A percentile compares a stretch with the other conserved stretches of the same genome.
These are phyloP conservation scores for Aegilops speltoides DNA, from an alignment of 176 grass and related monocot species.

Conservation along the genomic window DNA sequence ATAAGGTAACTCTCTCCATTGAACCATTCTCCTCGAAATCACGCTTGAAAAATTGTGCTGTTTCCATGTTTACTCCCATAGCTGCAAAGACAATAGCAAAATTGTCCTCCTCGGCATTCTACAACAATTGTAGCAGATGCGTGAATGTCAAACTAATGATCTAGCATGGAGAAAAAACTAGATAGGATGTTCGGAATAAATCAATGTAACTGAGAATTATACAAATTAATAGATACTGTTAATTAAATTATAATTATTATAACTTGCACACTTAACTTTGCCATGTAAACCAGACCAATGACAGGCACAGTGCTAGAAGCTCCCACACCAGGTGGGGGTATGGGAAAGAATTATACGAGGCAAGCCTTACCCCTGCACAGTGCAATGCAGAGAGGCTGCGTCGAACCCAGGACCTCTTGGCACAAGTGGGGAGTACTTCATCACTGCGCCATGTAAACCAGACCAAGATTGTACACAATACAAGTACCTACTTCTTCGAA, in stretches of 20 bases:
- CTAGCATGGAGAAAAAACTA: background rate
- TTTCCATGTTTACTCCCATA: conserved; percentile 93
- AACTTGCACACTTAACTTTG: background rate
- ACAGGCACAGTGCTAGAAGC: too few relatives aligned
- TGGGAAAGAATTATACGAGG: too few relatives aligned
- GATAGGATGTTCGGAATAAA: background rate
- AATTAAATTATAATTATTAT: background rate
- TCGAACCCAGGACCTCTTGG: too few relatives aligned
- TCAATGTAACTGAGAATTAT: background rate
- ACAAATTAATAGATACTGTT: background rate
- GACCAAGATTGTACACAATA: background rate
- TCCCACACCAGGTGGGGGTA: too few relatives aligned
- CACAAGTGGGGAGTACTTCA: too few relatives aligned
- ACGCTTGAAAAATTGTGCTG: conserved; percentile 81
- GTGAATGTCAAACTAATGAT: background rate
- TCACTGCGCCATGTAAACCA: background rate
- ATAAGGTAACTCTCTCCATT: conserved; percentile 81
- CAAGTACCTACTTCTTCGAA: background rate
- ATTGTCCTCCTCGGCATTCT: conserved; percentile 64
- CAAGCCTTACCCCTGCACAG: too few relatives aligned
- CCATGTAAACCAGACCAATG: too few relatives aligned
- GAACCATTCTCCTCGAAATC: conserved; percentile 91
- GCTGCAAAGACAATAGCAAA: conserved; percentile 83
- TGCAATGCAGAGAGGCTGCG: too few relatives aligned
- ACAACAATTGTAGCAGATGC: background rate